Percentiles rank a stretch among this genome's conserved stretches.
These are phyloP conservation scores for Acacia melanoxylon DNA, from an alignment of 306 rosid genomes.

Conservation along the genomic window DNA sequence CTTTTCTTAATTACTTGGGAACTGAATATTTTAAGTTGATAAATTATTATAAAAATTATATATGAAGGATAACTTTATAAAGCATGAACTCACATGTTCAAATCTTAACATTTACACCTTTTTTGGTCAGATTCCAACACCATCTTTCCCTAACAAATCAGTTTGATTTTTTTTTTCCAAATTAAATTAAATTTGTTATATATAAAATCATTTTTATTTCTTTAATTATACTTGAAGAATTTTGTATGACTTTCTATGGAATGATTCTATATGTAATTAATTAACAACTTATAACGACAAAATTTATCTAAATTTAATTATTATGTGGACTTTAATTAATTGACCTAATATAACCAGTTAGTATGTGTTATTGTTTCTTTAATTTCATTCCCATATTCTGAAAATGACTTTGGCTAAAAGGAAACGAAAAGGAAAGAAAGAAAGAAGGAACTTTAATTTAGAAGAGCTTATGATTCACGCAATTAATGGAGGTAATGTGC, in stretches of 20 bases:
- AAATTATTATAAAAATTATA: neutral
- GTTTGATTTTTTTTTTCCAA: neutral
- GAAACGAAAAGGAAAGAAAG: neutral
- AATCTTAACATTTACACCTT: neutral
- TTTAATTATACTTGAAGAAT: too few relatives aligned
- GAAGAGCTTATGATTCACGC: constrained; percentile 20
- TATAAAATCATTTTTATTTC: too few relatives aligned
- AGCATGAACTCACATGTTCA: neutral
- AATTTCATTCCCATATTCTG: neutral
- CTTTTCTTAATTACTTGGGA: neutral
- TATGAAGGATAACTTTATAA: neutral
- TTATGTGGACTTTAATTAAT: neutral
- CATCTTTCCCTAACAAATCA: neutral
- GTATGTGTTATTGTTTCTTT: neutral
- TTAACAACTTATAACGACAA: neutral
- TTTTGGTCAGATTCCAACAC: neutral
- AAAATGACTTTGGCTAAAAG: constrained; percentile 20
- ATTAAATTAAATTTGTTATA: too few relatives aligned
- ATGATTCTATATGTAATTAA: neutral
- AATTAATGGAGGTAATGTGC: constrained; percentile 8
- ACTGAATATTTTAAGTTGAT: neutral
- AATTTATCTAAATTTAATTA: neutral
- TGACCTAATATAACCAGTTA: neutral
- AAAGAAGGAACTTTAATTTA: neutral
- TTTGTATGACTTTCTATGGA: too few relatives aligned